Percentiles rank a stretch among this genome's conserved stretches.
Conservation (phyloP, 805 yeast species). For the Candida oleophila region DNA sequence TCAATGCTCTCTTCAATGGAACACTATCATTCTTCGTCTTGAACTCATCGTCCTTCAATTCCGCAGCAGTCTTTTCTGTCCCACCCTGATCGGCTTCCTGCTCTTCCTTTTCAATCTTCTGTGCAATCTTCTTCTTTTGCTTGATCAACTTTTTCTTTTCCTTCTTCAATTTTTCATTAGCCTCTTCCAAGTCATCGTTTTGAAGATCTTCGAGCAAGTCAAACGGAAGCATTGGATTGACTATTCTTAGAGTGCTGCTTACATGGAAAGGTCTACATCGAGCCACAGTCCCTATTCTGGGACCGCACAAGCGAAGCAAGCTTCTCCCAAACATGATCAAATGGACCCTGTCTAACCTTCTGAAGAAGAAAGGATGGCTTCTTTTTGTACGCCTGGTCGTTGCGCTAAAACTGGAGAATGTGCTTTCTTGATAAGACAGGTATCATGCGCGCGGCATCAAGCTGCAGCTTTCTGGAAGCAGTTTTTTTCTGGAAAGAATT, state of each 20-base stretch:
- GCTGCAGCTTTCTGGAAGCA: not conserved
- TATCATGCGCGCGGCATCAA: too few relatives aligned
- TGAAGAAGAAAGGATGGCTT: too few relatives aligned
- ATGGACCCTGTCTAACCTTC: too few relatives aligned
- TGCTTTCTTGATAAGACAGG: not conserved
- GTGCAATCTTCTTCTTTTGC: constrained; percentile 16
- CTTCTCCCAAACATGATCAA: not conserved
- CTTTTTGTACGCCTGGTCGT: too few relatives aligned
- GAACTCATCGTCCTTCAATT: constrained; percentile 5
- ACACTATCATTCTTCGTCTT: constrained; percentile 10
- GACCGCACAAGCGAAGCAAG: not conserved
- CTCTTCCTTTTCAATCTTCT: constrained; percentile 7
- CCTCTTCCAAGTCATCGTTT: constrained; percentile 28
- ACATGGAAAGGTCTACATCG: not conserved
- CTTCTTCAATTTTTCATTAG: constrained; percentile 26
- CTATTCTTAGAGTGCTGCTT: not conserved
- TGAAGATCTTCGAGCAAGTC: constrained; percentile 39
- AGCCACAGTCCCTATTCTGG: not conserved
- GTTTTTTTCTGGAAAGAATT: not conserved
- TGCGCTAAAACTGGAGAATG: too few relatives aligned
- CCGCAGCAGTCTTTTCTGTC: not conserved
- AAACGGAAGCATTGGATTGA: constrained; percentile 43
- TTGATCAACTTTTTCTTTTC: constrained; percentile 25
- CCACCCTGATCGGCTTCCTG: constrained; percentile 4
- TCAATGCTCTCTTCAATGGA: constrained; percentile 9